A percentile compares a stretch with the other conserved stretches of the same genome.
These are phyloP conservation scores for Entophlyctis helioformis DNA, from an alignment of 192 early-diverging fungal genomes.

Conservation along the genomic window DNA sequence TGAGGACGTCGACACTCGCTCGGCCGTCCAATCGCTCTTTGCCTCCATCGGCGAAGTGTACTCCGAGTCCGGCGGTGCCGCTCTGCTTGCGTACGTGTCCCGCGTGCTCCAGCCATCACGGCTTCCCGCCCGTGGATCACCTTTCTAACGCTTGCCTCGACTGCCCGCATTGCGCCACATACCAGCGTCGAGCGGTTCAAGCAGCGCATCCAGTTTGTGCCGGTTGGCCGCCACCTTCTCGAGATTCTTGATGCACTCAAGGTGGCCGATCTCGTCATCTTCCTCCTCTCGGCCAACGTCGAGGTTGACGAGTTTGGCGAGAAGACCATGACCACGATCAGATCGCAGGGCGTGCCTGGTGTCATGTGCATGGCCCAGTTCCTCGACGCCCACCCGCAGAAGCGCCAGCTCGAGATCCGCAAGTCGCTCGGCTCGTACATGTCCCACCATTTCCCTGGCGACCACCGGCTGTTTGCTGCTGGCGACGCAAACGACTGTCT, in stretches of 20 bases:
- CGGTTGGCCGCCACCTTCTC: conserved; percentile 63
- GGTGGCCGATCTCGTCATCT: conserved; percentile 82
- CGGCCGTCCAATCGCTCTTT: conserved; percentile 28
- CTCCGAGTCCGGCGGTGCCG: no score
- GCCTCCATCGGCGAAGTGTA: no score
- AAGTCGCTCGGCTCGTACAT: conserved; percentile 79
- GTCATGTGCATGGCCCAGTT: conserved; percentile 60
- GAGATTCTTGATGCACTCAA: conserved; percentile 82
- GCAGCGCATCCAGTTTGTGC: conserved; percentile 78
- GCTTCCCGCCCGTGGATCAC: no score
- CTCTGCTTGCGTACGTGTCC: no score
- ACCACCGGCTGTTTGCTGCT: conserved; percentile 55
- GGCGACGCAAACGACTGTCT: conserved; percentile 40
- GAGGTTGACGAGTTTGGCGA: conserved; percentile 94
- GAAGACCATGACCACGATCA: conserved; percentile 66
- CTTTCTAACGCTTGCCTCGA: no score
- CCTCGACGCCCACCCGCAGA: no score
- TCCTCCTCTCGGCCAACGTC: conserved; percentile 73
- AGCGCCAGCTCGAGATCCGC: conserved; percentile 64
- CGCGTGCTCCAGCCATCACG: no score
- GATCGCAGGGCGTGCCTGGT: conserved; percentile 75
- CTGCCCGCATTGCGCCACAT: neutral
- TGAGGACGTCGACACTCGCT: conserved; percentile 49
- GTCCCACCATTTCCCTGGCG: conserved; percentile 78
- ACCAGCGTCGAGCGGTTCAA: conserved; percentile 67